Conservation (phyloP, 2,329 filamentous ascomycete genomes). For the Microsporum audouinii region DNA sequence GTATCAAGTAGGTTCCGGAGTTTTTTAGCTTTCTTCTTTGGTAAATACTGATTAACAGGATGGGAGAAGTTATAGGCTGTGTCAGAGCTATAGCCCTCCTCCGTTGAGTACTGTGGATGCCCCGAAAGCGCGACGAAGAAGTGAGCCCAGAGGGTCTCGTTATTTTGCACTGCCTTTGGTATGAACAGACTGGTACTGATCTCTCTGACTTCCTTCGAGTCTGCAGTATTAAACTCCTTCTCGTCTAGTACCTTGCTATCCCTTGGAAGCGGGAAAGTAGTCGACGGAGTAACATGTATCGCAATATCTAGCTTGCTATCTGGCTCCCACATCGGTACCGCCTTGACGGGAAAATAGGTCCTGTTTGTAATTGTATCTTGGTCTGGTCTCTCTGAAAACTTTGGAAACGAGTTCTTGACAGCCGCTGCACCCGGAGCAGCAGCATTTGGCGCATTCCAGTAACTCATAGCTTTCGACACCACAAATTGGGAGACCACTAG, state of each 20-base stretch:
- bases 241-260: constrained; percentile 63
- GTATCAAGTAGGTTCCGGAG: constrained; percentile 67
- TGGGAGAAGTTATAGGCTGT: constrained; percentile 74
- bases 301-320: constrained; percentile 70
- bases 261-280: constrained; percentile 52
- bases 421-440: constrained; percentile 12
- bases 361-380: constrained; percentile 45
- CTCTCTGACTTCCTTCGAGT: constrained; percentile 66
- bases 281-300: constrained; percentile 70
- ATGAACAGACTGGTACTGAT: constrained; percentile 68
- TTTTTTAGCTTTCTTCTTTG: constrained; percentile 83
- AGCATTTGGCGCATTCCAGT: constrained; percentile 20
- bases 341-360: constrained; percentile 53
- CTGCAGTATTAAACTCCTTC: constrained; percentile 64
- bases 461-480: constrained; percentile 43
- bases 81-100: constrained; percentile 57
- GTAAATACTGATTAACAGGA: constrained; percentile 77
- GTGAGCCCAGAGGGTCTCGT: constrained; percentile 89
- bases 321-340: constrained; percentile 79
- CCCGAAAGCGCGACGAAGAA: constrained; percentile 77
- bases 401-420: constrained; percentile 39
- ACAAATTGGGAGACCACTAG: constrained; percentile 49
- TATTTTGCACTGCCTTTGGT: constrained; percentile 70
- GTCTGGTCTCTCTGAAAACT: constrained; percentile 54
- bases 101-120: constrained; percentile 61